These are phyloP conservation scores for Chaetomiaceae sp. DNA, from an alignment of 2,329 filamentous ascomycete genomes.

Conservation along the genomic window DNA sequence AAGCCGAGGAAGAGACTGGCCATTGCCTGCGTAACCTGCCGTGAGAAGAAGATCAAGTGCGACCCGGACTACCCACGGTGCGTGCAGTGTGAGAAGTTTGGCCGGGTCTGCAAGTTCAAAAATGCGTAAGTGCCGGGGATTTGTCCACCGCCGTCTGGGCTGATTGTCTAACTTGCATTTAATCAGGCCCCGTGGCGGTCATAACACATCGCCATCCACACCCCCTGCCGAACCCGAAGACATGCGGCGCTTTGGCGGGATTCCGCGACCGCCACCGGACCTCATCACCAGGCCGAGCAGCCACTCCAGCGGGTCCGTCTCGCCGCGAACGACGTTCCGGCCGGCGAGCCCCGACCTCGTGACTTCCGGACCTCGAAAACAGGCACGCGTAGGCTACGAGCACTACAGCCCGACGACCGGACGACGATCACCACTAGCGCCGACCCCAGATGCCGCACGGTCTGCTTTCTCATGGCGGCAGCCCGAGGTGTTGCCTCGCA, in stretches of 20 bases:
- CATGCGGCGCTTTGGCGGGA: conserved; percentile 34
- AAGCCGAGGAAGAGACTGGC: conserved; percentile 88
- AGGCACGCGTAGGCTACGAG: conserved; percentile 46
- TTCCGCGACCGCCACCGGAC: conserved; percentile 33
- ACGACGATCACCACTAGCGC: conserved; percentile 32
- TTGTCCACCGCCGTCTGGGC: neutral
- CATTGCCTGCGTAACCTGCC: conserved; percentile 87
- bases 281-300: conserved; percentile 35
- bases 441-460: conserved; percentile 37
- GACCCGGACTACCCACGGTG: conserved; percentile 85
- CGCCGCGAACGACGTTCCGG: conserved; percentile 40
- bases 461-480: conserved; percentile 35
- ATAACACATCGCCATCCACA: conserved; percentile 53
- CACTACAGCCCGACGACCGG: conserved; percentile 37
- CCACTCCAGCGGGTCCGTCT: conserved; percentile 45
- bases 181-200: conserved; percentile 52
- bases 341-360: conserved; percentile 31
- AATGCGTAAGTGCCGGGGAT: conserved; percentile 64
- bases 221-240: conserved; percentile 49
- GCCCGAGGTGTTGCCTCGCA: conserved; percentile 40
- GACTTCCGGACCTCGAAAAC: conserved; percentile 42
- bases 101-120: conserved; percentile 77
- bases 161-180: neutral
- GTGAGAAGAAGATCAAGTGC: conserved; percentile 97
- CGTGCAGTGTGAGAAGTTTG: conserved; percentile 88